Evolutionary conservation across 2,329 filamentous ascomycete species (phyloP), one percentile per base, ranked within the genome.

Genomic region (Aquanectria penicillioides): DNA sequence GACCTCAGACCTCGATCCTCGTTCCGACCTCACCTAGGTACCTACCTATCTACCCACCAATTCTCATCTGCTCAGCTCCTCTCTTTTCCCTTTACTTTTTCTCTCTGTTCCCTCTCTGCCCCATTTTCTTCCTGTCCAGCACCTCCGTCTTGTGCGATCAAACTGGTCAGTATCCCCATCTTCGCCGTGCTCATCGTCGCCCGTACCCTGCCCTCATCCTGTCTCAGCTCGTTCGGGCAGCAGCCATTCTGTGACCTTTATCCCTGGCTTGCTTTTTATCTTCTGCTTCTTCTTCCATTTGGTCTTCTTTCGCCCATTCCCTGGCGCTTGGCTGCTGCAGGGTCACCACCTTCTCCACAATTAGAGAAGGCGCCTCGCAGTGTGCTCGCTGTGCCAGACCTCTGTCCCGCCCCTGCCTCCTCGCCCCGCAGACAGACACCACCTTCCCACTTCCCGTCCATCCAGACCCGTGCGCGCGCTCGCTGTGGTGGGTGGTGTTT

Each of bases 1-100:
- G 53, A 61, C 61, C 61, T 63, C 57, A 59, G 50, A 58, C 15
- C 43, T 43, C 20, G 26, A 23, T 28, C 15, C 33, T 53, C 49
- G 46, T 46, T 15, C 48, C 29, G 43, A n/a, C 47, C 47, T 22
- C 26, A 15, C 48, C 22, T 36, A 40, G 26, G 23, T 40, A 22
- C 34, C 26, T 22, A 15, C 36, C 17, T 31, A 41, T 23, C n/a
- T 50, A 56, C 37, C 44, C 26, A 34, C 31, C 25, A 37, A 28
- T 15, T 61, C 57, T 47, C 52, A 51, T 57, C 53, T 47, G 50
- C 37, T 22, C 48, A 36, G n/a, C 22, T 46, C 28, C 47, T 43
- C 36, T 57, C 36, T 46, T 46, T 54, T 57, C 47, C 41, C 49
- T 23, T 54, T 48, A 47, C 38, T 34, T 52, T 51, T 52, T 53